These are phyloP conservation scores for Urochloa ruziziensis DNA, from an alignment of 176 grass and related monocot genomes.

Conservation along the genomic window DNA sequence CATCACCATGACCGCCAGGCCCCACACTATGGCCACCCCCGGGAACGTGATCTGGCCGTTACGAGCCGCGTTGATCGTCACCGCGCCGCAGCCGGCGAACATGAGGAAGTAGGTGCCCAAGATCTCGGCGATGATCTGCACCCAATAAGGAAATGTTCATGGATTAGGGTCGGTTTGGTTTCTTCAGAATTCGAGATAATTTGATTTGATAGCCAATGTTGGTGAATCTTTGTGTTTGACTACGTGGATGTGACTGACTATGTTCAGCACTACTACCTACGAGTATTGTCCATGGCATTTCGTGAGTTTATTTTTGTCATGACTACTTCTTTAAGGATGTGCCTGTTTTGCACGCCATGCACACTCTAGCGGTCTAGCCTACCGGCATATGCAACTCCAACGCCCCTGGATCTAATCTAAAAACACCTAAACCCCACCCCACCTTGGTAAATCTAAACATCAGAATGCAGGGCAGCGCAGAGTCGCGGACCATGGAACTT, in stretches of 20 bases:
- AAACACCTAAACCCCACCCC: not conserved
- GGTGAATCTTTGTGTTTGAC: not conserved
- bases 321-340: not conserved
- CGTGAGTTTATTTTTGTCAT: not conserved
- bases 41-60: conserved; percentile 84
- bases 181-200: too few relatives aligned
- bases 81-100: conserved; percentile 84
- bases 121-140: conserved; percentile 74
- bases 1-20: conserved; percentile 90
- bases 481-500: not conserved
- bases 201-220: too few relatives aligned
- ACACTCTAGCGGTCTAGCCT: not conserved
- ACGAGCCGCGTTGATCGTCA: conserved; percentile 72
- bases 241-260: not conserved
- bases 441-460: not conserved
- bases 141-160: not conserved
- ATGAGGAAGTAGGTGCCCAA: conserved; percentile 93
- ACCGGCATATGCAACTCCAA: not conserved
- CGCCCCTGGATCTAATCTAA: too few relatives aligned
- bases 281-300: not conserved
- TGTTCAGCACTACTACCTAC: too few relatives aligned
- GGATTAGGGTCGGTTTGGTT: too few relatives aligned
- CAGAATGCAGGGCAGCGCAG: not conserved
- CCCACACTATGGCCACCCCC: conserved; percentile 84
- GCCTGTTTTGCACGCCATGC: not conserved